A percentile compares a stretch with the other conserved stretches of the same genome.
These are phyloP conservation scores for Penicillium psychrosexuale DNA, from an alignment of 2,329 filamentous ascomycete genomes.

Conservation along the genomic window DNA sequence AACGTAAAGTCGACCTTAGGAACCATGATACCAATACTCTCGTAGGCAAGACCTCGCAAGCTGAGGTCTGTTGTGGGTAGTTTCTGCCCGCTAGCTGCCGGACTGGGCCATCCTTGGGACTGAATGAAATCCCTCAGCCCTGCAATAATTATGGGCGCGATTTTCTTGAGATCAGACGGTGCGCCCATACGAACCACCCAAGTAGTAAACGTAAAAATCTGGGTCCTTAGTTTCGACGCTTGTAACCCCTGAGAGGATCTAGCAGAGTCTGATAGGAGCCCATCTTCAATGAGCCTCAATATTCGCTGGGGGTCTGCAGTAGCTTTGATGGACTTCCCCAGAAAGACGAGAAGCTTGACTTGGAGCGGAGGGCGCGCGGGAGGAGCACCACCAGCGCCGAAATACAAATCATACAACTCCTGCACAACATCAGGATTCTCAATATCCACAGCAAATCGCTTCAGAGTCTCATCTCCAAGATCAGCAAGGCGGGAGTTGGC, in stretches of 20 bases:
- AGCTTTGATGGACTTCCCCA: constrained; percentile 73
- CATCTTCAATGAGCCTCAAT: constrained; percentile 64
- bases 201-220: constrained; percentile 80
- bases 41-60: constrained; percentile 78
- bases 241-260: constrained; percentile 62
- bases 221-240: constrained; percentile 72
- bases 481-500: constrained; percentile 75
- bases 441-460: constrained; percentile 66
- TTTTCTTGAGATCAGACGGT: constrained; percentile 56
- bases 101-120: constrained; percentile 76
- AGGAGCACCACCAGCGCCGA: constrained; percentile 52
- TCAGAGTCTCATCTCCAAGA: constrained; percentile 86
- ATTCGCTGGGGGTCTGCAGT: constrained; percentile 68
- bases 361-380: constrained; percentile 66
- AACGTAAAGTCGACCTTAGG: constrained; percentile 42
- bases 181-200: constrained; percentile 78
- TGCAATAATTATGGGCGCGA: constrained; percentile 66
- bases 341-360: constrained; percentile 69
- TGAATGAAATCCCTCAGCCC: constrained; percentile 71
- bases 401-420: constrained; percentile 70
- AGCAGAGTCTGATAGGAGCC: constrained; percentile 52
- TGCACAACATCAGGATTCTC: constrained; percentile 65
- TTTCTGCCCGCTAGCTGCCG: constrained; percentile 52
- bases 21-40: constrained; percentile 80
- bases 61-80: constrained; percentile 59